Base-by-base conservation (phyloP, 495 filamentous ascomycete species). In the Podospora fimiseda region DNA sequence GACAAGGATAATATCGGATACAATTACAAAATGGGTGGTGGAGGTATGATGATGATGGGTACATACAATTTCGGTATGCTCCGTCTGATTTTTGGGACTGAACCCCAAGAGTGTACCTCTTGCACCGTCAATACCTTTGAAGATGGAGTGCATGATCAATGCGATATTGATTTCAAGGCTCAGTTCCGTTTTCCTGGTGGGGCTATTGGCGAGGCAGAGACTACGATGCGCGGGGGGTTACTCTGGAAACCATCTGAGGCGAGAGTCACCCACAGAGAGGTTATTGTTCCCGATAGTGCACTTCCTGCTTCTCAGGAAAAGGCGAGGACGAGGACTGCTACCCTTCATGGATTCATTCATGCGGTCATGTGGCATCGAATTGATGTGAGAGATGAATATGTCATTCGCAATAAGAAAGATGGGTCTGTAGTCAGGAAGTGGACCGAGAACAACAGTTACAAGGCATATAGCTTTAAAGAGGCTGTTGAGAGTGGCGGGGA, bases 1-100 rank as follows among this genome's bases (percentile, higher is more conserved):
- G 50, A 42, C 23, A 61, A 62, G 5, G 70, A 79, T 43, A 74
- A 85, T 58, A 86, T 83, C 55, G 67, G 79, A 2, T 84, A 73
- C 65, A 53, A 71, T 18, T 84, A 78, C 52, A 63, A 73, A 2
- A 66, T 84, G 0, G 67, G 71, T 4, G 82, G 83, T 0, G 84
- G 82, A n/a, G 59, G 71, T 8, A 56, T 80, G 44, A 80, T 86
- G 79, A 80, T 83, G 54, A 5, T 18, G 39, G 27, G 27, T 11
- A 18, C 39, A n/a, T 41, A 41, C 39, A 41, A 14, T 6, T n/a
- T 41, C 5, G 11, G 8, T n/a, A 18, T 41, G 13, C 39, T 41
- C 6, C 39, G 39, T n/a, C 4, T 14, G 39, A 41, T 41, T 4
- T 41, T 41, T n/a, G 39, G 39, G 39, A 18, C 6, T 6, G 39